Conservation (phyloP, 2,329 filamentous ascomycete species). For the Aspergillus sp. region DNA sequence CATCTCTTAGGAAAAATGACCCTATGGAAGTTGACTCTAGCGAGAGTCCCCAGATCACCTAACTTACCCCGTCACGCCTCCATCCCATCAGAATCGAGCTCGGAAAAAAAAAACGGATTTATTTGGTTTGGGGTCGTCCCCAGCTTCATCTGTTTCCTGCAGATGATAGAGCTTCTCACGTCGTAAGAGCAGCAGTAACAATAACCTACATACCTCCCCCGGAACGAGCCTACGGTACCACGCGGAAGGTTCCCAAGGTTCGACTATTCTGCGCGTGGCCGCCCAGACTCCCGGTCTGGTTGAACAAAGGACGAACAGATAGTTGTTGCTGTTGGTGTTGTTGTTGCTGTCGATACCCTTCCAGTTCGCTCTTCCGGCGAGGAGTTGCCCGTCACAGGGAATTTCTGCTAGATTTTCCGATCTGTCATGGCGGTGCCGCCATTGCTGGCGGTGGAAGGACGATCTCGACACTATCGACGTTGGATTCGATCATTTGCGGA, state of each 20-base stretch:
- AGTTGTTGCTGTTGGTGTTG: neutral
- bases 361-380: neutral
- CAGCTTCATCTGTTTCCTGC: neutral
- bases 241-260: conserved; percentile 22
- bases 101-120: neutral
- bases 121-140: neutral
- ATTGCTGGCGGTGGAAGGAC: conserved; percentile 4
- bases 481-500: conserved; percentile 6
- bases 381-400: neutral
- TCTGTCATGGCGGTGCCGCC: neutral
- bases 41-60: neutral
- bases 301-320: neutral
- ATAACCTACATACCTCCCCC: neutral
- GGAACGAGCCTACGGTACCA: conserved; percentile 17
- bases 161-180: neutral
- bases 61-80: neutral
- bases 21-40: neutral
- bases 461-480: conserved; percentile 15
- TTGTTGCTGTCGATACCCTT: neutral
- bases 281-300: neutral
- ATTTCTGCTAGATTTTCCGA: neutral
- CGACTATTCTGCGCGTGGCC: conserved; percentile 7
- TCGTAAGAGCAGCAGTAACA: neutral
- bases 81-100: neutral
- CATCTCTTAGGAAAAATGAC: neutral